Base-by-base conservation (phyloP, 2,329 filamentous ascomycete genomes). In the Fusarium tricinctum region DNA sequence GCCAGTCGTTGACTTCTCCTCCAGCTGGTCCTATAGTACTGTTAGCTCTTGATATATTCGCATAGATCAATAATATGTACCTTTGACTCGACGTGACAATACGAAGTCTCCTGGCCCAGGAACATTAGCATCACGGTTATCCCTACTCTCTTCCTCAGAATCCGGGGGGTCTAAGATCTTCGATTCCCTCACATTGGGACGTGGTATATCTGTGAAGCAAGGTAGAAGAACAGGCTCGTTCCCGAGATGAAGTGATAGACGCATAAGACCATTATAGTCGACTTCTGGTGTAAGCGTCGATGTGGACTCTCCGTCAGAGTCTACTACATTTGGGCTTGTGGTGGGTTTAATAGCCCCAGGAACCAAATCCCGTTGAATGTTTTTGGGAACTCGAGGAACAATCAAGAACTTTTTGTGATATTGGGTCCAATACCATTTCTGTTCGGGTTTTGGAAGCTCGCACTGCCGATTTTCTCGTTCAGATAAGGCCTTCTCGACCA, bases 361-460 rank as follows among this genome's bases (percentile, higher is more conserved):
- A 8, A 17, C 43, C 19, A 59, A n/a, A 32, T 69, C 60, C 19
- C 72, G 69, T 32, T 66, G 69, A 51, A 79, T 74, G 15, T 14
- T 57, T 4, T 66, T 22, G 5, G 80, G 80, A 14, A 79, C 68
- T 46, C 54, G 62, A 2, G 80, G 79, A 8, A 81, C 56, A n/a
- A 81, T 72, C 8, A 81, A 56, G 44, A 82, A 81, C 33, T 76
- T 76, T 38, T 80, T 79, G 70, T 73, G 77, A 5, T 62, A 58
- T 4, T 72, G 72, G 2, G 79, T 77, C 79, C 80, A 82, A 28
- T 70, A 73, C 75, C 76, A 78, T 8, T 54, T 54, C 45, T 76
- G 74, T 15, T 65, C 62, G 3, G 78, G 77, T 17, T 64, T 62
- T 14, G 73, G 75, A 7, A 82, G 67, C 20, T 74, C 69, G 45